Conservation (phyloP, 2,329 filamentous ascomycete genomes). For the Teratosphaeria gauchensis region DNA sequence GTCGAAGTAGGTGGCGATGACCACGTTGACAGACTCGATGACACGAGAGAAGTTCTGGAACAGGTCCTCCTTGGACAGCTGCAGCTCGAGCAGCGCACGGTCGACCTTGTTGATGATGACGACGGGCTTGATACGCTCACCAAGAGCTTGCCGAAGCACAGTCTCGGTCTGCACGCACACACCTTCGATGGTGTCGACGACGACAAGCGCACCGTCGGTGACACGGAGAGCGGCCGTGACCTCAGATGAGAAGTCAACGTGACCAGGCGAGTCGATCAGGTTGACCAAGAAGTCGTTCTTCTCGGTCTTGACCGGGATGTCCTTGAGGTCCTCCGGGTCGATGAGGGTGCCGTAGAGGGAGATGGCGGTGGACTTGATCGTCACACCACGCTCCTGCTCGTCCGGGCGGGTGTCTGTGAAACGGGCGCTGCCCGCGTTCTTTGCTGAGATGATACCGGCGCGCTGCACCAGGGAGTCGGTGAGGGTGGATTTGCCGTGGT, state of each 20-base stretch:
- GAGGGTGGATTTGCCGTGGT: slow-evolving; percentile 99
- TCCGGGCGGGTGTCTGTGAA: slow-evolving; percentile 95
- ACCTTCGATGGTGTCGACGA: slow-evolving; percentile 99
- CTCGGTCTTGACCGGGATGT: slow-evolving; percentile 80
- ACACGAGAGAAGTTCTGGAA: slow-evolving; percentile 99
- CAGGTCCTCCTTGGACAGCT: slow-evolving; percentile 96
- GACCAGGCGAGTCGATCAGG: slow-evolving; percentile 98
- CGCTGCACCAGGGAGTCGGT: slow-evolving; percentile 99
- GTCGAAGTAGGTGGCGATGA: slow-evolving; percentile 98
- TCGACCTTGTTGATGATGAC: slow-evolving; percentile 99
- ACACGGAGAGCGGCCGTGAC: slow-evolving; percentile 99
- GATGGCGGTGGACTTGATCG: slow-evolving; percentile 99
- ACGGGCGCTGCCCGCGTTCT: slow-evolving; percentile 90
- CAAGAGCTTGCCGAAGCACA: slow-evolving; percentile 94
- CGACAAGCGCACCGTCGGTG: slow-evolving; percentile 97
- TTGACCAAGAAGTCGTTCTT: slow-evolving; percentile 99
- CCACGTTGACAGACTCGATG: slow-evolving; percentile 99
- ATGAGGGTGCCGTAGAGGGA: slow-evolving; percentile 84
- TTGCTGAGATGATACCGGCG: slow-evolving; percentile 97
- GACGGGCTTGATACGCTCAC: slow-evolving; percentile 99
- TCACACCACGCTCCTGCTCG: slow-evolving; percentile 99
- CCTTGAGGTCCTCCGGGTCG: slow-evolving; percentile 81
- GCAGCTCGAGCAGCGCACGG: slow-evolving; percentile 96
- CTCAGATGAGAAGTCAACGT: slow-evolving; percentile 99
- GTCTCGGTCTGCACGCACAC: slow-evolving; percentile 99